Evolutionary conservation across 148 eudicot genomes (phyloP).

Genomic region (Vaccinium corymbosum): DNA sequence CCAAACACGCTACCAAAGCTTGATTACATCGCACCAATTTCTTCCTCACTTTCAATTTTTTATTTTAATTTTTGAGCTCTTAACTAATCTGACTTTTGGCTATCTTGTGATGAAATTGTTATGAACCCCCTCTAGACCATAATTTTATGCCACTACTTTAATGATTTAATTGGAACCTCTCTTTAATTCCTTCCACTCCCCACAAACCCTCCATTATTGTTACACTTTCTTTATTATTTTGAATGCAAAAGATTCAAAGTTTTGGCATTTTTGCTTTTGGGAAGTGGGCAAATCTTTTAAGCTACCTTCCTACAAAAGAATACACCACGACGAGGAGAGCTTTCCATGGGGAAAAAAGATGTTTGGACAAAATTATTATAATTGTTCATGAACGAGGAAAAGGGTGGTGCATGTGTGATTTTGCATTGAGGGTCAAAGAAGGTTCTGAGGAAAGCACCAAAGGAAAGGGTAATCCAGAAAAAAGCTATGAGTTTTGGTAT

Average conservation of each 20-base stretch:
- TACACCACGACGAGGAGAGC: neutral
- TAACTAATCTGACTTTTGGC: no score
- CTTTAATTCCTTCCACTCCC: neutral
- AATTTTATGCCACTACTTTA: neutral
- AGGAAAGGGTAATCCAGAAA: neutral
- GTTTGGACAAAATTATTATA: neutral
- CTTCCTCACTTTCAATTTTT: neutral
- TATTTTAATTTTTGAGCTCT: no score
- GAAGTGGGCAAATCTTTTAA: neutral
- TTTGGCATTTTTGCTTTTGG: constrained; percentile 10
- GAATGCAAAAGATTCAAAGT: constrained; percentile 5
- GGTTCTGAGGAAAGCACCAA: neutral
- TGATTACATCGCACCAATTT: neutral
- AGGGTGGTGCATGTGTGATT: neutral
- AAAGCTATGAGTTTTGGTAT: no score
- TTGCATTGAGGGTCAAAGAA: neutral
- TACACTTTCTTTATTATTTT: neutral
- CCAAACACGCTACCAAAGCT: neutral
- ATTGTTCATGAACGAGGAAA: neutral
- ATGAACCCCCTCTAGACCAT: no score
- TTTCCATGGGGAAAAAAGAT: neutral
- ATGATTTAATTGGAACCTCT: neutral
- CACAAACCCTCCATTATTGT: constrained; percentile 1
- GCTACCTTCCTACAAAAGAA: neutral
- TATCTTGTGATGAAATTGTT: no score